Base-by-base conservation (phyloP, 1,284 basidiomycete genomes). In the Agroathelia rolfsii region DNA sequence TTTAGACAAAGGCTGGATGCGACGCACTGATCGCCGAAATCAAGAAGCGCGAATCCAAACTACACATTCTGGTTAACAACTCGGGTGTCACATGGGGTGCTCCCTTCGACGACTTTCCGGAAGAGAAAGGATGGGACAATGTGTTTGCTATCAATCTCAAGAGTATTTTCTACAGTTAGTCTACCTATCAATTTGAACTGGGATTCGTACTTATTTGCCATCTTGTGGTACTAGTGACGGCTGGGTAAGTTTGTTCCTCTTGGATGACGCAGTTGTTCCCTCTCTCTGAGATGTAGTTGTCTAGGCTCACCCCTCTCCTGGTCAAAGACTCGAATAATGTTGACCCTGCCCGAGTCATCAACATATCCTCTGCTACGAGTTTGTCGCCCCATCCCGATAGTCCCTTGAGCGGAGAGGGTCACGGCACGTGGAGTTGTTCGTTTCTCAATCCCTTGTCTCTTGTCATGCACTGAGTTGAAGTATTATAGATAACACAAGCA, bases 61-160 rank as follows among this genome's bases (percentile, higher is more conserved):
- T 93, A 3, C 80, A 87, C 41, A 75, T 86, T 33, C 67, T 87
- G 8, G 71, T 88, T 29, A 88, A 88, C 54, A 88, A 87, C 53
- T 79, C 78, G 6, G 83, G 81, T 6, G 72, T 75, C 13, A 73
- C 82, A 7, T 89, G 85, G 85, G 87, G 86, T 12, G 79, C 77
- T 2, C 67, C 74, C 1, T 82, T 71, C 50, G 61, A 72, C 14
- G 67, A 82, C 46, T 77, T 87, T 41, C 84, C 85, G 0, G 80
- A 83, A 51, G 70, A 72, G 40, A 76, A 72, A 40, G 87, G 88
- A 1, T 92, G 88, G 88, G 86, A 92, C 47, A 75, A 78, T 21
- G 61, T 88, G 21, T 70, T 87, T 52, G 70, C 72, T 11, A 66
- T 86, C 31, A 88, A 88, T 45, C 77, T 87, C 29, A 88, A 89